A percentile compares a stretch with the other conserved stretches of the same genome.
These are phyloP conservation scores for Abelmoschus esculentus DNA, from an alignment of 345 rosid species.

Conservation along the genomic window DNA sequence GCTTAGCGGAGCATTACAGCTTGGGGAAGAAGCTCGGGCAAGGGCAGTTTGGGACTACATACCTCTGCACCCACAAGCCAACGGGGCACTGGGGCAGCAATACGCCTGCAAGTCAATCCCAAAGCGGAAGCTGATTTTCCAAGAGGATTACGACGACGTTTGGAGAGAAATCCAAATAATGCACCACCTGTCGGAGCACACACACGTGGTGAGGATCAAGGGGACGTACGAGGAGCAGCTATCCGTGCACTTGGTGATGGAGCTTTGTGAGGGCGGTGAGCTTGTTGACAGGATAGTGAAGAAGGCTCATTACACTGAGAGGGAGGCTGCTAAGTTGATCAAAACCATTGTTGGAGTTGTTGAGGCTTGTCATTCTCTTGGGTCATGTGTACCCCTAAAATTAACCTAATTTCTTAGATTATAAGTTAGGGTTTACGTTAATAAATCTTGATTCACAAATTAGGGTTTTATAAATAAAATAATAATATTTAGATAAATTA, in stretches of 20 bases:
- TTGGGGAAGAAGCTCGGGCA: slow-evolving; percentile 56
- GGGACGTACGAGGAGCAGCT: slow-evolving; percentile 42
- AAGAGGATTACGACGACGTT: slow-evolving; percentile 71
- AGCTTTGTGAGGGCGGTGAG: slow-evolving; percentile 74
- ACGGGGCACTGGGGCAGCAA: slow-evolving; percentile 29
- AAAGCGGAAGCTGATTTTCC: slow-evolving; percentile 59
- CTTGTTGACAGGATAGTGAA: slow-evolving; percentile 63
- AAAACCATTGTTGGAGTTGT: slow-evolving; percentile 71
- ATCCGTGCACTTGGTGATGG: slow-evolving; percentile 67
- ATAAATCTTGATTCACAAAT: too few species aligned
- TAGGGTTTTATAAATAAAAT: too few species aligned
- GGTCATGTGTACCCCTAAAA: too few species aligned
- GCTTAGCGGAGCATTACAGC: slow-evolving; percentile 28
- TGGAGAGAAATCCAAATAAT: slow-evolving; percentile 84
- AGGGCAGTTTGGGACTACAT: slow-evolving; percentile 78
- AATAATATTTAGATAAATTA: too few species aligned
- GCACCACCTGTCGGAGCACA: slow-evolving; percentile 69
- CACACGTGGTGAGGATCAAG: slow-evolving; percentile 53
- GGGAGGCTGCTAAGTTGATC: slow-evolving; percentile 64
- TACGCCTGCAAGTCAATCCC: slow-evolving; percentile 83
- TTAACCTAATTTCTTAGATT: too few species aligned
- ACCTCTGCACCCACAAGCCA: slow-evolving; percentile 51
- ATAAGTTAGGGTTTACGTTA: too few species aligned
- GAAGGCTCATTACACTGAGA: slow-evolving; percentile 67
- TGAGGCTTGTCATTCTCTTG: slow-evolving; percentile 66